Percentiles rank a stretch among this genome's conserved stretches.
phyloP scores from a whole-genome alignment of 2,329 filamentous ascomycete genomes.

The Nothophoma quercina region DNA sequence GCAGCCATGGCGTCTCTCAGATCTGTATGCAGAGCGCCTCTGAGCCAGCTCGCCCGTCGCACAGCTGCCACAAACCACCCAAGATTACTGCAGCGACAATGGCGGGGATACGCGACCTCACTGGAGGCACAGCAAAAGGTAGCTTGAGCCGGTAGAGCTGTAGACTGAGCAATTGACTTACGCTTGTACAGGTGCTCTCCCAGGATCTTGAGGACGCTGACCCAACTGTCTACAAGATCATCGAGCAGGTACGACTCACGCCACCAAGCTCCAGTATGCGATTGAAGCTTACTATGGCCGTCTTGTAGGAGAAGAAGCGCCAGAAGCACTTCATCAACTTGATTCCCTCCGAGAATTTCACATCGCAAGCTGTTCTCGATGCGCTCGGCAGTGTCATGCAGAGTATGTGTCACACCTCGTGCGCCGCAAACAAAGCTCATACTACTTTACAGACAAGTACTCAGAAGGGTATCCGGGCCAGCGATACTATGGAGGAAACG shows the following conservation, averaged over 20 bases:
- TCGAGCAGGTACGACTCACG: conserved; percentile 75
- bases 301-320: conserved; percentile 81
- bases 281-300: conserved; percentile 24
- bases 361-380: conserved; percentile 96
- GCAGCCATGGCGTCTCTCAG: conserved; percentile 53
- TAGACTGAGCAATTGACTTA: conserved; percentile 17
- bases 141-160: conserved; percentile 1
- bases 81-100: conserved; percentile 42
- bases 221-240: conserved; percentile 84
- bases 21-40: conserved; percentile 49
- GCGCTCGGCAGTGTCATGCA: conserved; percentile 74
- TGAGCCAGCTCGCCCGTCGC: conserved; percentile 44
- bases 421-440: conserved; percentile 56
- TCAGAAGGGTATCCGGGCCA: conserved; percentile 98
- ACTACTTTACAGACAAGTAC: conserved; percentile 79
- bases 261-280: conserved; percentile 4
- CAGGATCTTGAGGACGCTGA: conserved; percentile 83
- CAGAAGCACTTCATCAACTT: conserved; percentile 99
- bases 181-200: conserved; percentile 72
- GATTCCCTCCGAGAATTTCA: conserved; percentile 99
- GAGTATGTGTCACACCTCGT: conserved; percentile 63
- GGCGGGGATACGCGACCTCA: conserved; percentile 53
- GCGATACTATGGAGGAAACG: conserved; percentile 98
- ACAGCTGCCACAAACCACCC: conserved; percentile 43
- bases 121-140: conserved; percentile 59